phyloP scores from a whole-genome alignment of 1,284 basidiomycete genomes.

The Wolfiporia cocos region DNA sequence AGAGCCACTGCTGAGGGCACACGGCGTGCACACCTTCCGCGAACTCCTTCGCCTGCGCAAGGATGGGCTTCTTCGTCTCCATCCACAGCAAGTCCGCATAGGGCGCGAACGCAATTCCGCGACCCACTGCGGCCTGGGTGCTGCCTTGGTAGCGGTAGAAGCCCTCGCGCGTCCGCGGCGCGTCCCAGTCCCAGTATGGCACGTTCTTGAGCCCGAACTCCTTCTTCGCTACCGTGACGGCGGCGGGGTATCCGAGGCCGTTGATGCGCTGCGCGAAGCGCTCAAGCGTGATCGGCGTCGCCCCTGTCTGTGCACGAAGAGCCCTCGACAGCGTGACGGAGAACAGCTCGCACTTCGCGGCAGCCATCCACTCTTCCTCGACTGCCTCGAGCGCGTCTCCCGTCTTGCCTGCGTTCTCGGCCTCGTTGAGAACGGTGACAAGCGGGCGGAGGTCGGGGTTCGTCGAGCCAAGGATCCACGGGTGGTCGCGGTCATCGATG shows the following conservation, averaged over 20 bases:
- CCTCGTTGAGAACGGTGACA: constrained; percentile 78
- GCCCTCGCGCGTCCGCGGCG: constrained; percentile 90
- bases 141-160: constrained; percentile 98
- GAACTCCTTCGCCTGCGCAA: constrained; percentile 91
- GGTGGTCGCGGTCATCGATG: constrained; percentile 94
- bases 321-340: constrained; percentile 71
- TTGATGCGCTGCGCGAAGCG: constrained; percentile 58
- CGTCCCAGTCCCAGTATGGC: constrained; percentile 92
- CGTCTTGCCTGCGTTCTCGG: constrained; percentile 74
- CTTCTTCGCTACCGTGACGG: constrained; percentile 73
- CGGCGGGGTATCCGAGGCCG: constrained; percentile 64
- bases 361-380: constrained; percentile 82
- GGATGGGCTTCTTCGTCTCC: constrained; percentile 98
- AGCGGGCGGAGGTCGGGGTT: constrained; percentile 66
- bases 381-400: constrained; percentile 80
- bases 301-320: constrained; percentile 60
- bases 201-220: constrained; percentile 72
- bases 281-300: constrained; percentile 37
- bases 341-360: constrained; percentile 80
- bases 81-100: constrained; percentile 94
- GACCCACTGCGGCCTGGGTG: constrained; percentile 90
- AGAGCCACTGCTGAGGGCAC: constrained; percentile 85
- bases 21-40: constrained; percentile 80
- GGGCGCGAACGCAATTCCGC: constrained; percentile 89
- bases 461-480: constrained; percentile 93